Conservation (phyloP, 345 rosid species). For the Dipteronia sinensis region DNA sequence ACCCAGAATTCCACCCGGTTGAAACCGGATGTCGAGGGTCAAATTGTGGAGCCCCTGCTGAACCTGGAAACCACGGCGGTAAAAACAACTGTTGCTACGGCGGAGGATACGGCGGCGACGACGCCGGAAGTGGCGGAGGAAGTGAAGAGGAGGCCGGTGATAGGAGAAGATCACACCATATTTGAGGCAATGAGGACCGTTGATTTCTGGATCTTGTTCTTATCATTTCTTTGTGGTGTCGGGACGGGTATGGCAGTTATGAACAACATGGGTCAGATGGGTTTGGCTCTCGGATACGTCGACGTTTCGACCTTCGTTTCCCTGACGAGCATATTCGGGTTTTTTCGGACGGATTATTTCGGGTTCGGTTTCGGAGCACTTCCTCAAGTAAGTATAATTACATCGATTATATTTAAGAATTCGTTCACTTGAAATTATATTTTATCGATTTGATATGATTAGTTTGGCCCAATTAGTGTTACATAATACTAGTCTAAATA, state of each 20-base stretch:
- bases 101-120: constrained; percentile 8
- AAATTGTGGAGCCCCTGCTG: constrained; percentile 53
- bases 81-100: neutral
- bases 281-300: constrained; percentile 79
- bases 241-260: constrained; percentile 89
- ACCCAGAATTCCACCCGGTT: constrained; percentile 35
- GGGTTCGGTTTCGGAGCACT: constrained; percentile 78
- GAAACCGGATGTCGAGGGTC: constrained; percentile 39
- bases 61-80: constrained; percentile 24
- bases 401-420: too few species aligned
- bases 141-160: constrained; percentile 45
- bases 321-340: constrained; percentile 85
- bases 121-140: constrained; percentile 4
- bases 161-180: constrained; percentile 92
- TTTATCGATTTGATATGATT: too few species aligned
- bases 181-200: constrained; percentile 58
- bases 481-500: too few species aligned
- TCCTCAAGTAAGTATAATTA: constrained; percentile 55
- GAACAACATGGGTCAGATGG: constrained; percentile 96
- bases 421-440: too few species aligned
- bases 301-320: constrained; percentile 90
- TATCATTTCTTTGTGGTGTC: constrained; percentile 82
- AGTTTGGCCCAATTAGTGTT: too few species aligned
- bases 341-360: constrained; percentile 86
- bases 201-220: constrained; percentile 87